Evolutionary conservation across 2,329 filamentous ascomycete genomes (phyloP).

Genomic region (Colletotrichum cereale): DNA sequence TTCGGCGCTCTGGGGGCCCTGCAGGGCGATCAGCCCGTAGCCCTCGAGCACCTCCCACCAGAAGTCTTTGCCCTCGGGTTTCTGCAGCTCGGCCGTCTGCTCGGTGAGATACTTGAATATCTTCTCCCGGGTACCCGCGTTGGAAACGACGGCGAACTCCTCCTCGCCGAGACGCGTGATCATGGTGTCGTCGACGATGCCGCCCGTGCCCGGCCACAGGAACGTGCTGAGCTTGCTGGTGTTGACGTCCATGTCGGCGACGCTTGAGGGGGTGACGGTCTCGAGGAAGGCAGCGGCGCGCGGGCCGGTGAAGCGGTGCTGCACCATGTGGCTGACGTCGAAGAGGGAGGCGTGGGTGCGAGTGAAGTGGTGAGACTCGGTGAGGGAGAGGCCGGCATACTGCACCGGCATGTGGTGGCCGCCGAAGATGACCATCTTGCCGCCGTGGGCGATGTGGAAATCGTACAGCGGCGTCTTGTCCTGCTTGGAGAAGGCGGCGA

Average conservation of each 20-base stretch:
- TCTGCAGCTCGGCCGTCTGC: slow-evolving; percentile 73
- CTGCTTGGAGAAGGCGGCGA: slow-evolving; percentile 50
- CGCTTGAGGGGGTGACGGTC: slow-evolving; percentile 82
- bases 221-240: slow-evolving; percentile 87
- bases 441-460: slow-evolving; percentile 81
- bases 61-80: slow-evolving; percentile 68
- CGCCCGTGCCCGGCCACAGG: slow-evolving; percentile 82
- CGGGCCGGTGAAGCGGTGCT: slow-evolving; percentile 86
- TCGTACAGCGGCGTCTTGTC: slow-evolving; percentile 82
- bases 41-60: slow-evolving; percentile 78
- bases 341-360: slow-evolving; percentile 90
- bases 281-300: slow-evolving; percentile 86
- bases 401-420: slow-evolving; percentile 94
- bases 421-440: slow-evolving; percentile 97
- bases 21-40: slow-evolving; percentile 87
- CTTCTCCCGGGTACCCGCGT: slow-evolving; percentile 91
- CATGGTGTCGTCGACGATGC: slow-evolving; percentile 95
- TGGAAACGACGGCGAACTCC: slow-evolving; percentile 93
- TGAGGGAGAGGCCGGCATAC: slow-evolving; percentile 82
- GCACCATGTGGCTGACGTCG: slow-evolving; percentile 97
- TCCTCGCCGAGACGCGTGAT: slow-evolving; percentile 83
- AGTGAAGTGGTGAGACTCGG: slow-evolving; percentile 91
- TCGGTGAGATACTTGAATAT: slow-evolving; percentile 82
- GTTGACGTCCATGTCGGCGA: slow-evolving; percentile 73
- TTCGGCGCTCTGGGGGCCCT: slow-evolving; percentile 82